Evolutionary conservation across 495 filamentous ascomycete species (phyloP).

Genomic region (Hapsidospora chrysogenum): DNA sequence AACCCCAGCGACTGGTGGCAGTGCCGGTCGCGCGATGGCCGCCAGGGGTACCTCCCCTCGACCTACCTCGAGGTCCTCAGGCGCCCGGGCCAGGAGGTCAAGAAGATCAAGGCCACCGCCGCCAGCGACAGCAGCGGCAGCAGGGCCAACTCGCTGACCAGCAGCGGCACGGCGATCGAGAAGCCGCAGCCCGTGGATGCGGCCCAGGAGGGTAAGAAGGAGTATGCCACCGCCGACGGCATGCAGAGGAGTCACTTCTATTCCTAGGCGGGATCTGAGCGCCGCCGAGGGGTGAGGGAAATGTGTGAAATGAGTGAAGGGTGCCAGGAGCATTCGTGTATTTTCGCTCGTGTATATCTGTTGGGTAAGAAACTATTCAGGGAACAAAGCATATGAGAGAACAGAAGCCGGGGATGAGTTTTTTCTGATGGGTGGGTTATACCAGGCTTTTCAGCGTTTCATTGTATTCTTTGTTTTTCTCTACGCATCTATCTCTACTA

Average conservation of each 20-base stretch:
- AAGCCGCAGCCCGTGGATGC: background rate
- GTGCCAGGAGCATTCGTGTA: too few species aligned
- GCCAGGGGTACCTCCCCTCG: slow-evolving; percentile 78
- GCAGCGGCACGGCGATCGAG: slow-evolving; percentile 10
- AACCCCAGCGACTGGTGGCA: slow-evolving; percentile 94
- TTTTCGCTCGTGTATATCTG: too few species aligned
- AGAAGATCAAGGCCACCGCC: slow-evolving; percentile 37
- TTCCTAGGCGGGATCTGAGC: too few species aligned
- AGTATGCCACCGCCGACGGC: slow-evolving; percentile 4
- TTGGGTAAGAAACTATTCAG: too few species aligned
- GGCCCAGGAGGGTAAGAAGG: slow-evolving; percentile 3
- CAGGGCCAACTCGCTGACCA: slow-evolving; percentile 30
- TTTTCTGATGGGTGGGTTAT: too few species aligned
- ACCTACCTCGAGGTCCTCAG: slow-evolving; percentile 78
- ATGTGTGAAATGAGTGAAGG: too few species aligned
- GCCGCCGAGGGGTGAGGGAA: too few species aligned
- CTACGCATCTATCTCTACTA: too few species aligned
- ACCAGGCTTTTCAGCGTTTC: too few species aligned
- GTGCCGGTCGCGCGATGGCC: slow-evolving; percentile 79
- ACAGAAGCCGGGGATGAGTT: too few species aligned
- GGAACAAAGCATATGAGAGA: too few species aligned
- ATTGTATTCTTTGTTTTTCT: too few species aligned
- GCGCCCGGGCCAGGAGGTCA: slow-evolving; percentile 28
- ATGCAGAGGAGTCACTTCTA: slow-evolving; percentile 4
- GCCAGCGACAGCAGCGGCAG: slow-evolving; percentile 33